Evolutionary conservation across 176 grass and related monocot genomes (phyloP).

Genomic region (Rhipidocladum racemiflorum): DNA sequence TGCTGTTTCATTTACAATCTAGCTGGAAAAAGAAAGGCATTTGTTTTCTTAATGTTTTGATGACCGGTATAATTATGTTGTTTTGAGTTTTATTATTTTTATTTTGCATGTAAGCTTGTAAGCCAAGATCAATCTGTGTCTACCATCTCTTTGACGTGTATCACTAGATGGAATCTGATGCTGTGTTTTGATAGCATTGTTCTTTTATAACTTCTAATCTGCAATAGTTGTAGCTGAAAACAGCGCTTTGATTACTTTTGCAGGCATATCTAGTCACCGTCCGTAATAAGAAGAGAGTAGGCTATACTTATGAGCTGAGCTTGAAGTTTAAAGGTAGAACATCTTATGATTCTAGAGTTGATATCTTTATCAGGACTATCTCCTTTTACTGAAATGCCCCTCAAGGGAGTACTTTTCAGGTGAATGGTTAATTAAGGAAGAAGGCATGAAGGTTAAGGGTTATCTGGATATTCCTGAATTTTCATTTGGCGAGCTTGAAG

Average conservation of each 20-base stretch:
- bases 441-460: conserved; percentile 59
- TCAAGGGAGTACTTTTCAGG: conserved; percentile 30
- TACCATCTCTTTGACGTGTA: not conserved
- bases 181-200: not conserved
- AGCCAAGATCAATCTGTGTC: not conserved
- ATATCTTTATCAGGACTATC: not conserved
- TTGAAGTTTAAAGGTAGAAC: conserved; percentile 75
- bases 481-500: conserved; percentile 82
- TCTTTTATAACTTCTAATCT: not conserved
- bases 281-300: conserved; percentile 88
- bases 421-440: conserved; percentile 72
- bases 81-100: not conserved
- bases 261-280: conserved; percentile 84
- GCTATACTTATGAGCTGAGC: conserved; percentile 83
- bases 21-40: too few species aligned
- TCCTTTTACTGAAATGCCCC: not conserved
- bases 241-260: not conserved
- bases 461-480: conserved; percentile 72
- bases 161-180: not conserved
- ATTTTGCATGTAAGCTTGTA: not conserved
- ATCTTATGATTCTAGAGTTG: not conserved
- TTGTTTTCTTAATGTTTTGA: not conserved
- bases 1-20: not conserved
- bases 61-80: not conserved
- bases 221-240: not conserved